Base-by-base conservation (phyloP, 2,329 filamentous ascomycete genomes). In the Aspergillus tamarii region DNA sequence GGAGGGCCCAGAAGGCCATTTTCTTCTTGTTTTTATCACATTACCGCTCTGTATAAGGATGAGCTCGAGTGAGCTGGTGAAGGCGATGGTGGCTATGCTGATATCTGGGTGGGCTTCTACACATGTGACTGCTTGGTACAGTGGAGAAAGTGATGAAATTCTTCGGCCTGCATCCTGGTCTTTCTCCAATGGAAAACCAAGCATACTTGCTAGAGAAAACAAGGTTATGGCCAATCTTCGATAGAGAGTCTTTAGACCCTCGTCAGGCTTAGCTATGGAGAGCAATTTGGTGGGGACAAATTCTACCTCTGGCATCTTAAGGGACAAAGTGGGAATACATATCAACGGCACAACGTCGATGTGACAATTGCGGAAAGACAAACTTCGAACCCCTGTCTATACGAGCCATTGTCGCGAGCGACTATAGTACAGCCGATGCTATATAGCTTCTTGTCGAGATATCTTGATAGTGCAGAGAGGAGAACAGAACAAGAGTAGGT, bases 401-500 rank as follows among this genome's bases (percentile, higher is more conserved):
- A 67, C 71, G 73, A 72, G 71, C 66, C 69, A 69, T 76, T 75
- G 69, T 75, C 72, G 72, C 75, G 65, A 77, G 75, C 78, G 71
- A 78, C 74, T 73, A 80, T 81, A 81, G 78, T 82, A 80, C 76
- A 77, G 74, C 77, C 75, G 76, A 81, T 82, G 80, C 80, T 84
- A 84, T 85, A 86, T 87, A 88, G 84, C 85, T 85, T 84, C 83
- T 83, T 88, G 84, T 88, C 85, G 85, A 88, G 86, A 87, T 85
- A 86, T 87, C 84, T 88, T 87, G 82, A 87, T 88, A 89, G 85
- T 86, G 83, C 86, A 88, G 85, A 88, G 85, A 86, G 82, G 21
- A 46, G 43, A 48, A 48, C 85, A 84, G 83, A 83, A 73, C 83
- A 82, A 79, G 82, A 80, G 77, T 84, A 79, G 76, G 76, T 70